A percentile compares a stretch with the other conserved stretches of the same genome.
These are phyloP conservation scores for Tilletia caries DNA, from an alignment of 1,284 basidiomycete species.

Conservation along the genomic window DNA sequence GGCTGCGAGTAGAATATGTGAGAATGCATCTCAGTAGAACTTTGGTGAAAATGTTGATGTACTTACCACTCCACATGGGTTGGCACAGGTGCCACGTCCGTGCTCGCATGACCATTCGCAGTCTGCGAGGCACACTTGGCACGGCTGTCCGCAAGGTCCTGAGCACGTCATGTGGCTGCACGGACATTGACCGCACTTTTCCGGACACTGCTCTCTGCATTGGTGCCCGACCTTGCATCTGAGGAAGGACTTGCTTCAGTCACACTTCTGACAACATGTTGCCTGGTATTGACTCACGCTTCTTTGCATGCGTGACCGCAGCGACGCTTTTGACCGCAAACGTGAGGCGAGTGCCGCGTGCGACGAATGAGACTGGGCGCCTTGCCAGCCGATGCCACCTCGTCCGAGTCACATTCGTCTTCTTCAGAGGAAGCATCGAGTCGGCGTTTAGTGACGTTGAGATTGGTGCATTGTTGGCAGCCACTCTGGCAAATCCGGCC, in stretches of 20 bases:
- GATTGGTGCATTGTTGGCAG: constrained; percentile 57
- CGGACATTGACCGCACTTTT: background rate
- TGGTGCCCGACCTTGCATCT: background rate
- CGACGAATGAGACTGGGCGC: background rate
- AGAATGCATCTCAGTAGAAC: background rate
- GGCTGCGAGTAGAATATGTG: constrained; percentile 56
- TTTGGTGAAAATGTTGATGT: background rate
- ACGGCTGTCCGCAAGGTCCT: constrained; percentile 60
- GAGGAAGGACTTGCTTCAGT: background rate
- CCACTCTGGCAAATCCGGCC: constrained; percentile 59
- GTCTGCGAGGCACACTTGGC: constrained; percentile 64
- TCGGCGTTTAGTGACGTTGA: too few species aligned
- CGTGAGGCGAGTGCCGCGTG: background rate
- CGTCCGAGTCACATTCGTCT: background rate
- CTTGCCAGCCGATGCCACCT: background rate
- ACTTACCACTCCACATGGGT: constrained; percentile 70
- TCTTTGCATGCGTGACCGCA: constrained; percentile 64
- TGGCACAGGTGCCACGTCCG: constrained; percentile 63
- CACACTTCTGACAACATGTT: background rate
- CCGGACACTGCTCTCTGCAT: background rate
- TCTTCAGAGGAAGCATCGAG: background rate
- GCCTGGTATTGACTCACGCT: constrained; percentile 54
- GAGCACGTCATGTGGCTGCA: constrained; percentile 35
- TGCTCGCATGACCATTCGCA: constrained; percentile 62
- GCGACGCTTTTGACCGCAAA: constrained; percentile 19